A percentile compares a stretch with the other conserved stretches of the same genome.
phyloP scores from a whole-genome alignment of 345 rosid species.

The Punica granatum region DNA sequence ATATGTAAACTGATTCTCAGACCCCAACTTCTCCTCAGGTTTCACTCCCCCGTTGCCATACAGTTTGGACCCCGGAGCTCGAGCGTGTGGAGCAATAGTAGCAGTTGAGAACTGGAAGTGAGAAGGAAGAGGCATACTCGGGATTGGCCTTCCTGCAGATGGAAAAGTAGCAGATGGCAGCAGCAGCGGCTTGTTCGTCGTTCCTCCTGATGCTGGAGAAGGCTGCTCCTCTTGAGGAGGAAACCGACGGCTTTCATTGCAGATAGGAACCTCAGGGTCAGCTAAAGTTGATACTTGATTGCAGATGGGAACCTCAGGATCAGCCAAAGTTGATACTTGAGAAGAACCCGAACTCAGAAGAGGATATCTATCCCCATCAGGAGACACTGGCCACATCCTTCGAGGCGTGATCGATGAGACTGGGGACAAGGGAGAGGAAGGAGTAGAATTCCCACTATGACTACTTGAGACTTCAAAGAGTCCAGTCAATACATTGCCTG shows the following conservation, averaged over 20 bases:
- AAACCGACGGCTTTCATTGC: neutral
- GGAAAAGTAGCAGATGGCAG: slow-evolving; percentile 48
- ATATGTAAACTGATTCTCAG: slow-evolving; percentile 37
- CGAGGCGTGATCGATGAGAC: slow-evolving; percentile 20
- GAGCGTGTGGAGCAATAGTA: slow-evolving; percentile 47
- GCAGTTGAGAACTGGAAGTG: slow-evolving; percentile 31
- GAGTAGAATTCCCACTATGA: slow-evolving; percentile 88
- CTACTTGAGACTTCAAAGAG: slow-evolving; percentile 71
- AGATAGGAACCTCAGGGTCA: neutral
- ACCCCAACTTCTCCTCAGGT: slow-evolving; percentile 21
- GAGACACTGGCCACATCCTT: slow-evolving; percentile 24
- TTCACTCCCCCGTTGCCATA: slow-evolving; percentile 17
- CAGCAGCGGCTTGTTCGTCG: slow-evolving; percentile 24
- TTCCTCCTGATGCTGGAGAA: slow-evolving; percentile 15
- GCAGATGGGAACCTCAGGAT: neutral
- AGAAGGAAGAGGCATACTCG: slow-evolving; percentile 22
- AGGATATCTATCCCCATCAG: slow-evolving; percentile 29
- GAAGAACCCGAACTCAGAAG: slow-evolving; percentile 8
- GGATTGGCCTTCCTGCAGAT: slow-evolving; percentile 17
- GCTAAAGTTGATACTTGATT: too few relatives aligned
- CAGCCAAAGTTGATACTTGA: neutral
- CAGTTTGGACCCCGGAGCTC: slow-evolving; percentile 67
- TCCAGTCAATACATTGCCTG: slow-evolving; percentile 25
- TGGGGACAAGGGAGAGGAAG: slow-evolving; percentile 78
- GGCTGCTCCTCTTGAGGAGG: slow-evolving; percentile 12